Base-by-base conservation (phyloP, 441 rosid species). In the Rhodomyrtus psidioides region DNA sequence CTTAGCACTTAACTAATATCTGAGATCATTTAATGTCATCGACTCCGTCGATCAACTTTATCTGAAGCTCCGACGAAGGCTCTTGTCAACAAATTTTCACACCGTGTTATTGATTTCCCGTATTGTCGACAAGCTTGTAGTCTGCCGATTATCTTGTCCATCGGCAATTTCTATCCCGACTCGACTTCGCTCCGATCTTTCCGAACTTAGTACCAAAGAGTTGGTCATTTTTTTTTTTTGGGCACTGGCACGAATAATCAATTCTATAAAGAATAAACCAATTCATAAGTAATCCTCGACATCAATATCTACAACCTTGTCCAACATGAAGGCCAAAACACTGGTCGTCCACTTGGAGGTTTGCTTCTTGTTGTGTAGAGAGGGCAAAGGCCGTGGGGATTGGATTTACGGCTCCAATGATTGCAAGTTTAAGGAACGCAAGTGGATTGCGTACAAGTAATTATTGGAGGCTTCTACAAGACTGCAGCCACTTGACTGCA, bases 11-110 rank as follows among this genome's bases (percentile, higher is more conserved):
- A 0, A 70, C n/a, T n/a, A 2, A 21, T 34, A 10, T 21, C 2
- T 0, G 2, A 39, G n/a, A 24, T 34, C 49, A 0, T 26, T 34
- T 65, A 65, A 34, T 6, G 8, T 10, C 79, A 19, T 9, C 24
- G 4, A 5, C 49, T 39, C 49, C 8, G 23, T 70, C n/a, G 6
- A 21, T 70, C 79, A 39, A 70, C 49, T 34, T 70, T 39, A 8
- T 5, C n/a, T 39, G 1, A 21, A 39, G 1, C 6, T 21, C 7
- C 0, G 0, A 0, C 0, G 26, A 34, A 9, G 49, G 15, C 2
- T 0, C 79, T 19, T 6, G 13, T 34, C 2, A 1, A 10, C 13
- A 12, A 21, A n/a, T 70, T 7, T 39, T 23, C 49, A 19, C 5
- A 9, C 16, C 0, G 0, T 21, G 1, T 5, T 6, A 10, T 65